These are phyloP conservation scores for Tuber magnatum DNA, from an alignment of 495 filamentous ascomycete genomes.

Conservation along the genomic window DNA sequence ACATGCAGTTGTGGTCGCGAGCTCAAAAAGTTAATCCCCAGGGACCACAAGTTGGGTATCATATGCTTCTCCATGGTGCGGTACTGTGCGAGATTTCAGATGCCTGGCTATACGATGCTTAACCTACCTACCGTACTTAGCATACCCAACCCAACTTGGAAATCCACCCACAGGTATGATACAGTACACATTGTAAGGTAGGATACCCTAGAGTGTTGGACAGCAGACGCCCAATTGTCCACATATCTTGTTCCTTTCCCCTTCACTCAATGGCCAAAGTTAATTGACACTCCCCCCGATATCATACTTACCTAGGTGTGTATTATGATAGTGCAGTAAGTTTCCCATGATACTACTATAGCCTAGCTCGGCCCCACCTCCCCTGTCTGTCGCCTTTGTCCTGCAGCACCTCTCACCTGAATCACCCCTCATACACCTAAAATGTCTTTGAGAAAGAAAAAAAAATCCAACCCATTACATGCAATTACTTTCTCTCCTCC, in stretches of 20 bases:
- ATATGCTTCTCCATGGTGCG: background rate
- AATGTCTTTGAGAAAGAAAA: background rate
- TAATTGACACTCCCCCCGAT: background rate
- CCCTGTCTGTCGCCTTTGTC: background rate
- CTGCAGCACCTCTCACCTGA: background rate
- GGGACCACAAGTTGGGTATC: background rate
- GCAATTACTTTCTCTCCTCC: background rate
- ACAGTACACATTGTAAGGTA: background rate
- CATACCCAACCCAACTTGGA: background rate
- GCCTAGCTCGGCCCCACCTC: background rate
- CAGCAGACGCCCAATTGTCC: background rate
- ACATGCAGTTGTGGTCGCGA: background rate
- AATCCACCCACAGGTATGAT: background rate
- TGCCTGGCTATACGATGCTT: background rate
- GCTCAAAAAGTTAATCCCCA: background rate
- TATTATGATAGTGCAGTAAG: background rate
- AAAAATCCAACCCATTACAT: background rate
- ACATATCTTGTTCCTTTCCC: background rate
- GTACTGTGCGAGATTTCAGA: background rate
- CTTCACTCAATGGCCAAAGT: background rate
- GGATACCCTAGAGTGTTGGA: background rate
- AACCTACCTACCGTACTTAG: background rate
- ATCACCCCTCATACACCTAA: background rate
- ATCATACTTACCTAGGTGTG: background rate
- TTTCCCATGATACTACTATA: background rate